Base-by-base conservation (phyloP, 2,329 filamentous ascomycete genomes). In the Leptographium wingfieldii region DNA sequence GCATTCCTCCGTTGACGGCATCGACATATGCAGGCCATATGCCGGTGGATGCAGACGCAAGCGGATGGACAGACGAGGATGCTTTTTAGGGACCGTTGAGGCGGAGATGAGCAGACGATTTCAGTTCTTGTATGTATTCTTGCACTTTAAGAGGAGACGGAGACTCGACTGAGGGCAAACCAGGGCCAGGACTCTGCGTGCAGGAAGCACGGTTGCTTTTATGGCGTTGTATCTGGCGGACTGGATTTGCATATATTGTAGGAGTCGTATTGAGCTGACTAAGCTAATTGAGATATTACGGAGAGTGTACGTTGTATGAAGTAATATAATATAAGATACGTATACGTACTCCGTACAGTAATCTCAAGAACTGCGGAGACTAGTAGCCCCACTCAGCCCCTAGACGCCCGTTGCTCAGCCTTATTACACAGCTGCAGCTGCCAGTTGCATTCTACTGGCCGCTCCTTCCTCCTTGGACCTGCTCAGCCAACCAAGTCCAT, bases 21-120 rank as follows among this genome's bases (percentile, higher is more conserved):
- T 46, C 61, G 5, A 67, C 71, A 53, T 78, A 80, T 68, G 72
- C 72, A 46, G 76, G 75, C 11, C 74, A 77, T 63, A 74, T 73
- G 48, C 76, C 77, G 71, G 70, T 80, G 61, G 82, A 84, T 61
- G 71, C 73, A n/a, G 77, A 84, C 43, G 82, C 81, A n/a, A 84
- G 82, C 69, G 83, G 86, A 67, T 86, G 83, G 83, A 84, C 82
- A 1, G 83, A 86, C 63, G 83, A 85, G 68, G 82, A 85, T 69
- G 79, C 75, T 43, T 84, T 77, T 66, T 83, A 67, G 73, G 9
- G 38, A 4, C 3, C 3, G 38, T 3, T 6, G 48, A 51, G 48
- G 49, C 25, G 5, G 49, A 4, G 49, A 52, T 16, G 49, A 31
- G 16, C 14, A 5, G 38, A 19, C 25, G 27, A 52, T 22, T 57